Percentiles rank a stretch among this genome's conserved stretches.
These are phyloP conservation scores for Ganoderma lucidum DNA, from an alignment of 1,284 basidiomycete species.

Conservation along the genomic window DNA sequence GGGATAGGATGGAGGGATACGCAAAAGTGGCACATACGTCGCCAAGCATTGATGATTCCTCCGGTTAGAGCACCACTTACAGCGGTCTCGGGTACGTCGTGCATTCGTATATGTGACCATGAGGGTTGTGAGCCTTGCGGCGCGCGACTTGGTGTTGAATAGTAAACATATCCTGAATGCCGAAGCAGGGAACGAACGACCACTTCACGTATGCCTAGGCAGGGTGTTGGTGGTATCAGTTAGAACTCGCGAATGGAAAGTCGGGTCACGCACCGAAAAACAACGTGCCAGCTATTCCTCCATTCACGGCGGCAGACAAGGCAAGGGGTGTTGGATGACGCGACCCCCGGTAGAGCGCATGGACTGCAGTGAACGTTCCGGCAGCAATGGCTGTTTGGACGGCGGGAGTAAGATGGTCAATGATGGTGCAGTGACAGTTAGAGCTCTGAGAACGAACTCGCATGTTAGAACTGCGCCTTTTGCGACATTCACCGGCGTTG, in stretches of 20 bases:
- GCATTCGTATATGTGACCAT: conserved; percentile 61
- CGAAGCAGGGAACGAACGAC: conserved; percentile 63
- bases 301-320: conserved; percentile 66
- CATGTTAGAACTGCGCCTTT: conserved; percentile 70
- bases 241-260: not conserved
- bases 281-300: conserved; percentile 67
- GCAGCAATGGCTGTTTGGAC: conserved; percentile 54
- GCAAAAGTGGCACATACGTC: conserved; percentile 45
- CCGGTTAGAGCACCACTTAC: conserved; percentile 72
- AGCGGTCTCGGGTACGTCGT: conserved; percentile 67
- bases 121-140: conserved; percentile 39
- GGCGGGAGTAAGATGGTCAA: conserved; percentile 33
- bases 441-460: conserved; percentile 67
- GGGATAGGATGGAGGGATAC: conserved; percentile 4
- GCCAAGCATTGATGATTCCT: conserved; percentile 55
- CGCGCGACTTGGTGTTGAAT: conserved; percentile 40
- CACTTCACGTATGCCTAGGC: conserved; percentile 72
- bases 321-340: conserved; percentile 49
- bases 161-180: conserved; percentile 21
- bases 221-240: conserved; percentile 6
- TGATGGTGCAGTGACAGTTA: conserved; percentile 25
- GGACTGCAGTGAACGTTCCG: conserved; percentile 60
- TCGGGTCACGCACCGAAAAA: conserved; percentile 70
- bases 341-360: conserved; percentile 56
- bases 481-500: conserved; percentile 57